Conservation (phyloP, 495 filamentous ascomycete species). For the Talaromyces wortmannii region DNA sequence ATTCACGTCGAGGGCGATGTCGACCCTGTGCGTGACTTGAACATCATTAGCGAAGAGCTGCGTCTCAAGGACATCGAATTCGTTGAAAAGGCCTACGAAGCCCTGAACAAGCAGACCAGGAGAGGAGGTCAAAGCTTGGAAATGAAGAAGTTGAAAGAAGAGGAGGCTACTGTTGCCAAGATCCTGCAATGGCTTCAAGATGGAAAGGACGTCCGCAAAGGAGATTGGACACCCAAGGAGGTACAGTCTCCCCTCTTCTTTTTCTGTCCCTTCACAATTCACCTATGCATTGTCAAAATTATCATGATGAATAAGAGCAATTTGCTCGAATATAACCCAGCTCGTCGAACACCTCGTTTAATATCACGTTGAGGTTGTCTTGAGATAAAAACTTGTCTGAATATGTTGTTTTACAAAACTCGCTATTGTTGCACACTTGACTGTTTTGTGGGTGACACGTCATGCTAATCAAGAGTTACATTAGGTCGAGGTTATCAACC, state of each 20-base stretch:
- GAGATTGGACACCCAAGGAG: conserved; percentile 90
- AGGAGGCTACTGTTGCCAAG: conserved; percentile 87
- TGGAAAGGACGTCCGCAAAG: conserved; percentile 88
- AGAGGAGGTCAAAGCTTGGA: conserved; percentile 93
- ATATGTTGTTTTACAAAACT: conserved; percentile 13
- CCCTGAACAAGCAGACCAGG: conserved; percentile 82
- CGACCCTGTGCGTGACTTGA: conserved; percentile 85
- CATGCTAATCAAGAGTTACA: not conserved
- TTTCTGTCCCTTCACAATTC: conserved; percentile 7
- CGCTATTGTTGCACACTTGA: not conserved
- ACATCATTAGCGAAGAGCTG: conserved; percentile 95
- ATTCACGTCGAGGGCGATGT: conserved; percentile 99
- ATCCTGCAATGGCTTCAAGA: conserved; percentile 72
- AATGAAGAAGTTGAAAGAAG: conserved; percentile 96
- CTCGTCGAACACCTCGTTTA: conserved; percentile 85
- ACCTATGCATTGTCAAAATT: conserved; percentile 13
- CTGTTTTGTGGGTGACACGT: not conserved
- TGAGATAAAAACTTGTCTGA: conserved; percentile 76
- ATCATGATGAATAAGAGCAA: conserved; percentile 97
- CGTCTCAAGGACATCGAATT: conserved; percentile 99
- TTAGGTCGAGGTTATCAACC: conserved; percentile 97
- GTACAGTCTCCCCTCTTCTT: conserved; percentile 49
- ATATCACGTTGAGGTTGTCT: conserved; percentile 62
- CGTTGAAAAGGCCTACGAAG: conserved; percentile 88
- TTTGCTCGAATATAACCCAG: conserved; percentile 96